These are phyloP conservation scores for Nothophytophthora sp. DNA, from an alignment of 352 stramenopile species.

Conservation along the genomic window DNA sequence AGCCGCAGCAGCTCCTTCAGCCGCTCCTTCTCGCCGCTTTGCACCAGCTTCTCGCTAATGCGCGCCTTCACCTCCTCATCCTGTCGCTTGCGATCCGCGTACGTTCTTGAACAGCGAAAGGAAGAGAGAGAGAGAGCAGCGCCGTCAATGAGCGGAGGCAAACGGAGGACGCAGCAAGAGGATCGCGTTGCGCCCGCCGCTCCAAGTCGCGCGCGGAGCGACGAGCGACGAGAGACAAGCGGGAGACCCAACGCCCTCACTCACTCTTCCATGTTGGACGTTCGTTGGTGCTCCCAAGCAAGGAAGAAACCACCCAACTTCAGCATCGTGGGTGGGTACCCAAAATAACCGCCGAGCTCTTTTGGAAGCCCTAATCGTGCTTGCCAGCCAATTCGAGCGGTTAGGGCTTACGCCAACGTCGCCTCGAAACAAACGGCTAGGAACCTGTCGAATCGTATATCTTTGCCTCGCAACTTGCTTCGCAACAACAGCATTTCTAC, in stretches of 20 bases:
- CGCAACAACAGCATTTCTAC: too few species aligned
- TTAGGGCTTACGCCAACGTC: too few species aligned
- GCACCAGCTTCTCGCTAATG: constrained; percentile 88
- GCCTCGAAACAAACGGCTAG: too few species aligned
- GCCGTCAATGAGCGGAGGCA: background rate
- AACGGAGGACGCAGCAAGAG: constrained; percentile 11
- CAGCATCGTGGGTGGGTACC: too few species aligned
- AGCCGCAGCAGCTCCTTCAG: constrained; percentile 89
- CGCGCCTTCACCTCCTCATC: constrained; percentile 75
- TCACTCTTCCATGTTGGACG: constrained; percentile 28
- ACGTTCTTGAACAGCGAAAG: constrained; percentile 35
- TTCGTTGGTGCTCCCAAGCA: too few species aligned
- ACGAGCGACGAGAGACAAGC: background rate
- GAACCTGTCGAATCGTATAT: too few species aligned
- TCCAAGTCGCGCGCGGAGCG: too few species aligned
- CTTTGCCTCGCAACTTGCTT: too few species aligned
- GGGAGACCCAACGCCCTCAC: constrained; percentile 5
- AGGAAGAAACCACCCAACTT: too few species aligned
- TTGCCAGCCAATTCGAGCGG: too few species aligned
- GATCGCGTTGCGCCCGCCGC: too few species aligned
- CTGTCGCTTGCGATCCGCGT: constrained; percentile 48
- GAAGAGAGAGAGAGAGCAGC: background rate
- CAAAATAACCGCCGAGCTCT: constrained; percentile 5
- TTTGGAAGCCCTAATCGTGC: too few species aligned
- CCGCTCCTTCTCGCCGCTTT: constrained; percentile 90